Conservation (phyloP, 305 asterid species). For the Andrographis paniculata region DNA sequence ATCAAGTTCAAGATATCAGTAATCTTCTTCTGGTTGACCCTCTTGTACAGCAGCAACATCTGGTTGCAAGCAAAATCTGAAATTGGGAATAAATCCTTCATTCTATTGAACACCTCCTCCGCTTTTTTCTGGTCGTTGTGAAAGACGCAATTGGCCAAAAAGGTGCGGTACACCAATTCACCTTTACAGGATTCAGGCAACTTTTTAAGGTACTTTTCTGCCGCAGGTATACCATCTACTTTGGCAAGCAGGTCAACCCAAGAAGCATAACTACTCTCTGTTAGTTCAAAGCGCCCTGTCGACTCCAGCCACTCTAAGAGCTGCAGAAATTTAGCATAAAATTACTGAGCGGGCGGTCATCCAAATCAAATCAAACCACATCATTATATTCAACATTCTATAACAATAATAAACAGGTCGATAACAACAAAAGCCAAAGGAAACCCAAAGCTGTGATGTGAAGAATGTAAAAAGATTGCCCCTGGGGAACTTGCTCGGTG, state of each 20-base stretch:
- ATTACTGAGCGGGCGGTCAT: too few species aligned
- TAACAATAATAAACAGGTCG: too few species aligned
- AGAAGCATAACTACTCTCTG: slow-evolving; percentile 45
- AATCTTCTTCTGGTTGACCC: slow-evolving; percentile 42
- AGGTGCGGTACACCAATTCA: slow-evolving; percentile 41
- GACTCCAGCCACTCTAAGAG: slow-evolving; percentile 59
- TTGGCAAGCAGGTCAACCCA: slow-evolving; percentile 62
- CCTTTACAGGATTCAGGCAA: slow-evolving; percentile 48
- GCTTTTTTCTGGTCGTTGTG: slow-evolving; percentile 28
- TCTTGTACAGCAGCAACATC: slow-evolving; percentile 61
- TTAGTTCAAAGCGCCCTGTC: slow-evolving; percentile 26
- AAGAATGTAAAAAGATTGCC: too few species aligned
- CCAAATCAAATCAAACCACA: too few species aligned
- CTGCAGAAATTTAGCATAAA: slow-evolving; percentile 26
- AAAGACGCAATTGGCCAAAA: slow-evolving; percentile 41
- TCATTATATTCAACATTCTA: too few species aligned
- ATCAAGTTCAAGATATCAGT: slow-evolving; percentile 43
- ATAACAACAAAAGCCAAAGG: too few species aligned
- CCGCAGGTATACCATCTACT: slow-evolving; percentile 40
- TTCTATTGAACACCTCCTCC: slow-evolving; percentile 54
- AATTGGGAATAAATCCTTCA: slow-evolving; percentile 50
- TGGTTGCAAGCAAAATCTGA: slow-evolving; percentile 55
- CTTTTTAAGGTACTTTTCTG: slow-evolving; percentile 48
- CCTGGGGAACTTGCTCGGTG: too few species aligned
- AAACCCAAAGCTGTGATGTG: too few species aligned